A percentile compares a stretch with the other conserved stretches of the same genome.
Evolutionary conservation across 129 eudicot genomes (phyloP).

Genomic region (Chrysanthemum makinoi): DNA sequence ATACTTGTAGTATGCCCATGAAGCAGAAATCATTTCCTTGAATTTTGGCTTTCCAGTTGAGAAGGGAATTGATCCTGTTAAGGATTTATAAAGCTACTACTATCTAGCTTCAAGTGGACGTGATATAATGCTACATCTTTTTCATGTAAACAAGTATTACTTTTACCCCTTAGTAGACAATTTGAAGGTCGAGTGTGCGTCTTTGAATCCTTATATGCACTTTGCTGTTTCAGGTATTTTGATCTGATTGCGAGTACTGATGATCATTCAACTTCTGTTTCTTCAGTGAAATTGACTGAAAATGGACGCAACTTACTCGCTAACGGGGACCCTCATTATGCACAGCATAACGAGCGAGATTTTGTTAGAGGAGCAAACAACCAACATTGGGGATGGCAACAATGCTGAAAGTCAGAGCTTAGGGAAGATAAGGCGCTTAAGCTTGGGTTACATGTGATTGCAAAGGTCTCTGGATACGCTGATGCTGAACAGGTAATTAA

Average conservation of each 20-base stretch:
- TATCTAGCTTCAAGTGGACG: conserved; percentile 67
- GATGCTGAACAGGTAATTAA: too few species aligned
- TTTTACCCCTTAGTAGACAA: conserved; percentile 2
- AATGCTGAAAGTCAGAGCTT: too few species aligned
- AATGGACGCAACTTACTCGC: conserved; percentile 30
- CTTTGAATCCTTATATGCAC: conserved; percentile 14
- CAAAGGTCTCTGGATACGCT: too few species aligned
- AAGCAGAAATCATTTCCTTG: conserved; percentile 57
- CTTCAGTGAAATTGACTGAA: conserved; percentile 44
- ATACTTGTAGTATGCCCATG: conserved; percentile 58
- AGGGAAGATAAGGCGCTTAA: too few species aligned
- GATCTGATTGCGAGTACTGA: conserved; percentile 51
- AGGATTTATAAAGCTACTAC: conserved; percentile 32
- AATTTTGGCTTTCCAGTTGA: conserved; percentile 43
- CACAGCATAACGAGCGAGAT: too few species aligned
- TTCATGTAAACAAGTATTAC: conserved; percentile 51
- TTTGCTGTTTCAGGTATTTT: conserved; percentile 49
- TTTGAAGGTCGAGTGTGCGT: conserved; percentile 4
- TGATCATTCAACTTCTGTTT: conserved; percentile 58
- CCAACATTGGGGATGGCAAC: too few species aligned
- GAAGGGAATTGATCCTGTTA: conserved; percentile 21
- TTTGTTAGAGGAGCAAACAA: too few species aligned
- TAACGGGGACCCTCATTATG: too few species aligned
- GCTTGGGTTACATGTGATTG: too few species aligned
- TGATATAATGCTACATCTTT: conserved; percentile 59